Base-by-base conservation (phyloP, 2,329 filamentous ascomycete species). In the Ramichloridium luteum region DNA sequence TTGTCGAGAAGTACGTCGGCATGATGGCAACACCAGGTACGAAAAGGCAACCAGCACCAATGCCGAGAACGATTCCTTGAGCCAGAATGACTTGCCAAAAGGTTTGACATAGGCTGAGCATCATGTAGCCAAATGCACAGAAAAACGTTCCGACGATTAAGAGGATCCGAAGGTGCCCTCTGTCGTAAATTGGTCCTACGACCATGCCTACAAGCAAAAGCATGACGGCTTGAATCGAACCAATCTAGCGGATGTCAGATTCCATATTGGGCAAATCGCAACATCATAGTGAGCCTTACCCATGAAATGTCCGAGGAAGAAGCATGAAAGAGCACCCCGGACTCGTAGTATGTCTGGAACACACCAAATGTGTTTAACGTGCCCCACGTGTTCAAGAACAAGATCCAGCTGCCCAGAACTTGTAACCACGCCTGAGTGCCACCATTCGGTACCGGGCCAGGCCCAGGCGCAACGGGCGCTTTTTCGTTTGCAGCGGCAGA, bases 61-160 rank as follows among this genome's bases (percentile, higher is more conserved):
- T 50, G 14, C 64, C 63, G 28, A 65, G 58, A 43, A 61, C 63
- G 30, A 68, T 54, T 0, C 56, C 65, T 40, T 69, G 65, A 1
- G 63, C 56, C 11, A 69, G 58, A 5, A 69, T 50, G 6, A 67
- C 57, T 38, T 68, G 63, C 54, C 59, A 68, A 55, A 64, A 68
- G 27, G 52, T 39, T 3, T 47, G 54, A 35, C 62, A 64, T 5
- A 68, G 50, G 25, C 57, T 61, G 2, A 67, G 49, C 63, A 67
- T 67, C 63, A 68, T 67, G 30, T 63, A 57, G 4, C 65, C 65
- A 20, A 67, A 54, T 3, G 67, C 60, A 4, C 65, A 48, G 26
- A 67, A 37, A 36, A 66, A 49, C 6, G 56, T 54, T 30, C 65
- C 65, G 4, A 50, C 44, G 6, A 59, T 20, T 10, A 68, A 48